A percentile compares a stretch with the other conserved stretches of the same genome.
These are phyloP conservation scores for Saksenaea vasiformis DNA, from an alignment of 371 early-diverging fungal genomes.

Conservation along the genomic window DNA sequence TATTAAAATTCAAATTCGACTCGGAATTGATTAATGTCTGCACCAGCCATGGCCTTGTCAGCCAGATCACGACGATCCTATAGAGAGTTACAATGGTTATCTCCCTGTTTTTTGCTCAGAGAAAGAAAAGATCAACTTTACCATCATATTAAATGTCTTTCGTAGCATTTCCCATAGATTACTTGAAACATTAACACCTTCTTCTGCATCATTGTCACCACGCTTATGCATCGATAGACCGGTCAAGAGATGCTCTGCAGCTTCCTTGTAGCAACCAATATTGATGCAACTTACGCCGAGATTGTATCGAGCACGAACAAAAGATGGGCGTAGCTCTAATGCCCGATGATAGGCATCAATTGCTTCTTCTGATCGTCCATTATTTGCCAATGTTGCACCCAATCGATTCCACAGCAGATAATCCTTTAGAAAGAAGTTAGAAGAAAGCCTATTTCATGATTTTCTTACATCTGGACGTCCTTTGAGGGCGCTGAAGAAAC, in stretches of 20 bases:
- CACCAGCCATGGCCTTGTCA: conserved; percentile 60
- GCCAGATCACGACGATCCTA: conserved; percentile 60
- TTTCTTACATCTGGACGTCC: conserved; percentile 81
- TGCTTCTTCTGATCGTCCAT: conserved; percentile 76
- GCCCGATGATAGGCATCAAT: conserved; percentile 95
- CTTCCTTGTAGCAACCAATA: conserved; percentile 89
- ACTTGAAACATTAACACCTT: conserved; percentile 62
- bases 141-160: conserved; percentile 68
- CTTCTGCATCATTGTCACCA: conserved; percentile 45
- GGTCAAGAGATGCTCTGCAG: conserved; percentile 90
- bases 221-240: conserved; percentile 84
- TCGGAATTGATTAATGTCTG: conserved; percentile 62
- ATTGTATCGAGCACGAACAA: conserved; percentile 96
- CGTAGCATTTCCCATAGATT: conserved; percentile 69
- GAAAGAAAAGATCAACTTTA: conserved; percentile 13
- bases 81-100: background rate
- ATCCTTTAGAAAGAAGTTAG: conserved; percentile 53
- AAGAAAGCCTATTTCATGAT: background rate
- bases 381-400: conserved; percentile 96
- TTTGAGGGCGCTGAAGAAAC: conserved; percentile 91
- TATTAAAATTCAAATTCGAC: conserved; percentile 63
- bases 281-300: conserved; percentile 93
- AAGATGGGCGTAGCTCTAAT: conserved; percentile 90
- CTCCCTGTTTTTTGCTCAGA: background rate
- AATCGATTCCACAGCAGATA: conserved; percentile 96